Conservation (phyloP, 2,329 filamentous ascomycete species). For the Botrytis galanthina region DNA sequence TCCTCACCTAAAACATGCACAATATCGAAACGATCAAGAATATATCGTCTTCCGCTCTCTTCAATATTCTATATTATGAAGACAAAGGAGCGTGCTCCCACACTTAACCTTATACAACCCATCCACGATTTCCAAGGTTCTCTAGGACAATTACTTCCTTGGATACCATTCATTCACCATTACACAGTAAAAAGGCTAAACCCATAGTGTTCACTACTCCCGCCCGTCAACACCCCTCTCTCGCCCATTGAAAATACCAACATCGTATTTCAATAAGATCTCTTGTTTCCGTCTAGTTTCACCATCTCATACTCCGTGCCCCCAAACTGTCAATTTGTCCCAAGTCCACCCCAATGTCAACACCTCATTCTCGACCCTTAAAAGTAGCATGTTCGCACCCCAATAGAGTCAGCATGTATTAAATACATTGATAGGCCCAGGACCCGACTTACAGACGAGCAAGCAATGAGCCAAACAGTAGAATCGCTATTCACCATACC, state of each 20-base stretch:
- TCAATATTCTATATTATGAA: too few relatives aligned
- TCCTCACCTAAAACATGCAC: too few relatives aligned
- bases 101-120: too few relatives aligned
- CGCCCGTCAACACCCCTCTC: not conserved
- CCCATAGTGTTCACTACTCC: not conserved
- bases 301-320: not conserved
- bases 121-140: accelerated
- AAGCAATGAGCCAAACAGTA: not conserved
- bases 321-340: too few relatives aligned
- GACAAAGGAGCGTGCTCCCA: too few relatives aligned
- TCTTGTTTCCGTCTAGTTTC: not conserved
- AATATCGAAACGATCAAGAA: too few relatives aligned
- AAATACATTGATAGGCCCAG: not conserved
- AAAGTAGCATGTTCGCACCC: not conserved
- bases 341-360: not conserved
- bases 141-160: not conserved
- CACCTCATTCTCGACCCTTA: not conserved
- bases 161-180: not conserved
- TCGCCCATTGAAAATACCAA: not conserved
- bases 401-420: not conserved
- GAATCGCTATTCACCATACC: not conserved
- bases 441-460: not conserved
- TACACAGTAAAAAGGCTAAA: too few relatives aligned
- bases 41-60: too few relatives aligned
- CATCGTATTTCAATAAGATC: not conserved